phyloP scores from a whole-genome alignment of 78 protist genomes.

The Cavenderia fasciculata region DNA sequence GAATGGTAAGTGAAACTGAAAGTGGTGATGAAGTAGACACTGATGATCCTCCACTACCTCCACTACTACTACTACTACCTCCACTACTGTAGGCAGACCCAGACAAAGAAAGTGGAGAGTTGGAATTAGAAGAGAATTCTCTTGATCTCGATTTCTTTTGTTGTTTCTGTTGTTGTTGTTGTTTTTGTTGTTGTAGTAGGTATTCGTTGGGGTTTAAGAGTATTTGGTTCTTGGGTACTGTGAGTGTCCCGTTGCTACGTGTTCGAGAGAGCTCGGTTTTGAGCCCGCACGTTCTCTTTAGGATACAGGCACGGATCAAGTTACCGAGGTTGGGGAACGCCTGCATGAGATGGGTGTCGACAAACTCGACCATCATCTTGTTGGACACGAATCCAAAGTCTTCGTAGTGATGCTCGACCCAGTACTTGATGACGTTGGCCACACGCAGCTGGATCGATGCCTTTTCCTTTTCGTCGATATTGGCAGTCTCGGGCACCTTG shows the following conservation, averaged over 20 bases:
- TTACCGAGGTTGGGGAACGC: slow-evolving; percentile 49
- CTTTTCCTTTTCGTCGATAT: slow-evolving; percentile 53
- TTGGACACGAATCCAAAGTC: slow-evolving; percentile 56
- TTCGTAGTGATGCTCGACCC: slow-evolving; percentile 82
- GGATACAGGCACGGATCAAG: slow-evolving; percentile 30
- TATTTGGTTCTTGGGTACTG: slow-evolving; percentile 37
- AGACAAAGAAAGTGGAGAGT: no score
- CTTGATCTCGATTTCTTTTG: neutral
- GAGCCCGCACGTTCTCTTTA: slow-evolving; percentile 55
- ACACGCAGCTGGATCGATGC: slow-evolving; percentile 71
- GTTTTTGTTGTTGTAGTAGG: neutral
- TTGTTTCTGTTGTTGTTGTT: neutral
- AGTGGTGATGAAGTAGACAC: neutral
- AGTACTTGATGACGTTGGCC: slow-evolving; percentile 68
- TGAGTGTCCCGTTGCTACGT: slow-evolving; percentile 37
- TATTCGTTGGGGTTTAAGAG: neutral
- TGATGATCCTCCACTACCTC: neutral
- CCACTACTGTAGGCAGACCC: no score
- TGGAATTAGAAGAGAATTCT: no score
- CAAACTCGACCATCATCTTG: slow-evolving; percentile 61
- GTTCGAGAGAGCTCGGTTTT: slow-evolving; percentile 33
- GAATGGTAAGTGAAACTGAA: slow-evolving; percentile 18
- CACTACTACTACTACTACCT: neutral
- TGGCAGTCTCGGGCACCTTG: slow-evolving; percentile 43
- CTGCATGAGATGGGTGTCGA: slow-evolving; percentile 51